Evolutionary conservation across 345 rosid species (phyloP).

Genomic region (Arabidopsis suecica): DNA sequence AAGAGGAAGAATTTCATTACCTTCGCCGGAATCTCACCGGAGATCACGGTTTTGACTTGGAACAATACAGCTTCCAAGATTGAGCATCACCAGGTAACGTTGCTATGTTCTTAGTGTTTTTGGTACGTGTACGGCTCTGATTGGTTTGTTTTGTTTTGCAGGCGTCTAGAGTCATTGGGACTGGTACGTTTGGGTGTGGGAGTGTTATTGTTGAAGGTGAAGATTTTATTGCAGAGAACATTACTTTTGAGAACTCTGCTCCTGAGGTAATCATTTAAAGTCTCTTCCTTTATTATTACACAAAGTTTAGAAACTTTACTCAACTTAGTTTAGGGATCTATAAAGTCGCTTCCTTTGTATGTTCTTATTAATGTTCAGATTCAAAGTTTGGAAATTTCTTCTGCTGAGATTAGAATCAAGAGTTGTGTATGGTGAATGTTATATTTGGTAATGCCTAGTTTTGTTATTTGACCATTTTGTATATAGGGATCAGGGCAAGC

Average conservation of each 20-base stretch:
- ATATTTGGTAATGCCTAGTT: not conserved
- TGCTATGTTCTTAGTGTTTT: not conserved
- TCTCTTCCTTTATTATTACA: not conserved
- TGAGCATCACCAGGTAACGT: constrained; percentile 84
- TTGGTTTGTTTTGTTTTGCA: constrained; percentile 38
- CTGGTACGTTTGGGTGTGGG: constrained; percentile 95
- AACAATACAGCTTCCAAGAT: constrained; percentile 82
- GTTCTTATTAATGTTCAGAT: not conserved
- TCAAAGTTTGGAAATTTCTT: not conserved
- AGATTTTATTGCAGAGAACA: constrained; percentile 92
- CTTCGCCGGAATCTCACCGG: constrained; percentile 77
- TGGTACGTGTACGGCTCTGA: constrained; percentile 5
- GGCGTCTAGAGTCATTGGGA: constrained; percentile 75
- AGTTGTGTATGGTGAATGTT: not conserved
- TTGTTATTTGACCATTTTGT: not conserved
- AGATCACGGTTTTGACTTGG: constrained; percentile 78
- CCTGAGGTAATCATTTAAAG: constrained; percentile 59
- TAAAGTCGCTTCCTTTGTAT: not conserved
- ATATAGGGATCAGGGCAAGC: constrained; percentile 95
- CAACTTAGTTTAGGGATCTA: too few species aligned
- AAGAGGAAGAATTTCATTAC: constrained; percentile 93
- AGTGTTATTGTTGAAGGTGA: constrained; percentile 93
- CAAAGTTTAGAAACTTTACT: not conserved
- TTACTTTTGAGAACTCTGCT: constrained; percentile 94
- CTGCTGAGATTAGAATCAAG: not conserved